These are phyloP conservation scores for Podaxis rugospora DNA, from an alignment of 768 basidiomycete genomes.

Conservation along the genomic window DNA sequence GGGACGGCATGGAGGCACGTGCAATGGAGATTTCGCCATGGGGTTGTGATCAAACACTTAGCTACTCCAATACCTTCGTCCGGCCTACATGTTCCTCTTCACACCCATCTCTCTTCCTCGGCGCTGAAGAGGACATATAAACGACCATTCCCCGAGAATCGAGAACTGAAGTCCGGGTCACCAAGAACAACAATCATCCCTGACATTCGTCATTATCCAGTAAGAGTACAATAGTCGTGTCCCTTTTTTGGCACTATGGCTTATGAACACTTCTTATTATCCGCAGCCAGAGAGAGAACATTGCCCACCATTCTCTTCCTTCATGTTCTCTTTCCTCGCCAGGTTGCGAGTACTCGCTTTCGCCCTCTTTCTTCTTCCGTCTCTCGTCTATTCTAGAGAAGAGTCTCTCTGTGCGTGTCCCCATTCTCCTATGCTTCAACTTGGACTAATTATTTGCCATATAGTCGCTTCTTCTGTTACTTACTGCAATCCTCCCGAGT, in stretches of 20 bases:
- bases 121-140: background rate
- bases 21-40: background rate
- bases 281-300: constrained; percentile 8
- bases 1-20: constrained; percentile 3
- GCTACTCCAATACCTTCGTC: background rate
- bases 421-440: background rate
- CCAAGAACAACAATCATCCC: background rate
- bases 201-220: background rate
- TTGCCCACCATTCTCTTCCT: constrained; percentile 23
- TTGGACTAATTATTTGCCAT: constrained; percentile 13
- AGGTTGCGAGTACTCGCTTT: constrained; percentile 60
- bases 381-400: constrained; percentile 43
- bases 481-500: constrained; percentile 78
- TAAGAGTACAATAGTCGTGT: background rate
- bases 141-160: background rate
- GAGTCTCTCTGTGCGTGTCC: constrained; percentile 55
- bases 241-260: constrained; percentile 7
- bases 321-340: constrained; percentile 70
- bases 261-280: constrained; percentile 6
- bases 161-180: background rate
- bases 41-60: background rate
- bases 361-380: constrained; percentile 30
- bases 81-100: background rate
- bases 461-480: constrained; percentile 85
- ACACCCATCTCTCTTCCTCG: background rate